These are phyloP conservation scores for Linnemannia zychae DNA, from an alignment of 192 early-diverging fungal genomes.

Conservation along the genomic window DNA sequence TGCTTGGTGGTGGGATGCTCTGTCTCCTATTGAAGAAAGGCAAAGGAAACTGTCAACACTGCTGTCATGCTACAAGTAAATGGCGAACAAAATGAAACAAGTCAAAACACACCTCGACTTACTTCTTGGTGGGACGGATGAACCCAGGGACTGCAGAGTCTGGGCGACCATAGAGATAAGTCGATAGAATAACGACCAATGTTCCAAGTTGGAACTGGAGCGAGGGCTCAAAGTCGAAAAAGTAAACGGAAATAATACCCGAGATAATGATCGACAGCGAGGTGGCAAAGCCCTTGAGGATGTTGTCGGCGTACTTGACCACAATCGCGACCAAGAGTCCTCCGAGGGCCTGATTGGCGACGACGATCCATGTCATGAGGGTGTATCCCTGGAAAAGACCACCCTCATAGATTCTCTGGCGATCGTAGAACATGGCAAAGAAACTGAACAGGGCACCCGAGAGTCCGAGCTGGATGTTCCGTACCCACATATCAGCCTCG, in stretches of 20 bases:
- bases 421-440: conserved; percentile 78
- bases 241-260: conserved; percentile 77
- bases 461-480: conserved; percentile 83
- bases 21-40: conserved; percentile 35
- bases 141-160: conserved; percentile 42
- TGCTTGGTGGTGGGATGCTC: conserved; percentile 46
- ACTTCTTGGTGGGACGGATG: conserved; percentile 52
- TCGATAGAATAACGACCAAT: conserved; percentile 68
- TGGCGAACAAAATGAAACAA: neutral
- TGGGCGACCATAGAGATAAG: conserved; percentile 71
- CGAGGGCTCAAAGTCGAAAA: conserved; percentile 83
- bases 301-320: conserved; percentile 95
- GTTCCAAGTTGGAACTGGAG: conserved; percentile 78
- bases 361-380: conserved; percentile 80
- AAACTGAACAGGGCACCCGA: conserved; percentile 74
- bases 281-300: conserved; percentile 94
- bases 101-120: neutral
- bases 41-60: neutral
- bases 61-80: neutral
- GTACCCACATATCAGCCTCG: conserved; percentile 82
- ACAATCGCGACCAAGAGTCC: conserved; percentile 91
- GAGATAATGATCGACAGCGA: conserved; percentile 91
- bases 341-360: conserved; percentile 84
- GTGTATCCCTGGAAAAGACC: conserved; percentile 88
- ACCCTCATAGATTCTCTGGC: conserved; percentile 66